phyloP scores from a whole-genome alignment of 2,329 filamentous ascomycete species.

The Chrysoporthe puriensis region DNA sequence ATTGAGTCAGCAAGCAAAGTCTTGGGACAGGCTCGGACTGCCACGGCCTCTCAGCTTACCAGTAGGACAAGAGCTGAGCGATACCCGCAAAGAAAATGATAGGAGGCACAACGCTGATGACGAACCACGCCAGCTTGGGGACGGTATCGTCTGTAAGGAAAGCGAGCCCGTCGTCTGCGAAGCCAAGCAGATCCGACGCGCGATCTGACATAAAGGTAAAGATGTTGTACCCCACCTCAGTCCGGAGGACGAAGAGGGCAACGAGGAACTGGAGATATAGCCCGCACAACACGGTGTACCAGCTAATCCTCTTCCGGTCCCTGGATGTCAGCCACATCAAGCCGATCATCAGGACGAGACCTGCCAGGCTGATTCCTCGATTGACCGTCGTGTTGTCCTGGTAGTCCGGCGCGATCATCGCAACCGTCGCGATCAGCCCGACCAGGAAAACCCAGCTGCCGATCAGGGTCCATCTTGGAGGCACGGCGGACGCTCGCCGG shows the following conservation, averaged over 20 bases:
- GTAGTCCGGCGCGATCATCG: slow-evolving; percentile 73
- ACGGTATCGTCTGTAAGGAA: slow-evolving; percentile 67
- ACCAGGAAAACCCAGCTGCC: slow-evolving; percentile 67
- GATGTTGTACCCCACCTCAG: slow-evolving; percentile 81
- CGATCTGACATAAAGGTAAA: slow-evolving; percentile 85
- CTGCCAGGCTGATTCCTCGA: slow-evolving; percentile 80
- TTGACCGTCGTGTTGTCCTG: slow-evolving; percentile 78
- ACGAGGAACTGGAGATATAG: slow-evolving; percentile 89
- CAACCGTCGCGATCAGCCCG: slow-evolving; percentile 74
- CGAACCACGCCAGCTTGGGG: slow-evolving; percentile 63
- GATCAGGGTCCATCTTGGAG: slow-evolving; percentile 66
- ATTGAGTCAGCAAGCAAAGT: background rate
- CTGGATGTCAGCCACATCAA: slow-evolving; percentile 72
- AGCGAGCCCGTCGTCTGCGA: slow-evolving; percentile 70
- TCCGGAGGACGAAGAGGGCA: slow-evolving; percentile 85
- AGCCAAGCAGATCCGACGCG: slow-evolving; percentile 74
- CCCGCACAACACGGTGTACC: slow-evolving; percentile 84
- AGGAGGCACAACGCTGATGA: slow-evolving; percentile 79
- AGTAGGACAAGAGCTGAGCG: slow-evolving; percentile 85
- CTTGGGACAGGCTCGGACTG: background rate
- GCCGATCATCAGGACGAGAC: slow-evolving; percentile 71
- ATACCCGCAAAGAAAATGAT: slow-evolving; percentile 96
- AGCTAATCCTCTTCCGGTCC: slow-evolving; percentile 66
- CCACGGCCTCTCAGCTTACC: slow-evolving; percentile 32
- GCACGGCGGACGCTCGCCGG: slow-evolving; percentile 64